Percentiles rank a stretch among this genome's conserved stretches.
Evolutionary conservation across 345 rosid genomes (phyloP).

Genomic region (Chamaenerion angustifolium): DNA sequence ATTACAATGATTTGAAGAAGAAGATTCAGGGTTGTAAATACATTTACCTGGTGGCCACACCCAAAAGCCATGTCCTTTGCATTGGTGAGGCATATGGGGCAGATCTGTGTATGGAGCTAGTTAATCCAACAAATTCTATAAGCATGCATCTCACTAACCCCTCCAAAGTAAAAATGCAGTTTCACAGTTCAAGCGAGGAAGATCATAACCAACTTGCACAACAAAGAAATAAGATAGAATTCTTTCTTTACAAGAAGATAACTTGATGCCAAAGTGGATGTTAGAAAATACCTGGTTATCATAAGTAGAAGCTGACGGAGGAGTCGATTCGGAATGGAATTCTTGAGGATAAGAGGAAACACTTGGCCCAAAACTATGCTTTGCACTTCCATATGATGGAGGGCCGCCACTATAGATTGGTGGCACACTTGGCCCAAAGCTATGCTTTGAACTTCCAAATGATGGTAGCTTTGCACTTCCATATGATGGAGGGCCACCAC

Average conservation of each 20-base stretch:
- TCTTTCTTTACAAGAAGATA: too few relatives aligned
- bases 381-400: conserved; percentile 12
- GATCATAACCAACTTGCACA: too few relatives aligned
- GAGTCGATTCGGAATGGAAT: conserved; percentile 13
- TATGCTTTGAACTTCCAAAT: too few relatives aligned
- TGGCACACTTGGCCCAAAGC: too few relatives aligned
- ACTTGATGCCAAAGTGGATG: too few relatives aligned
- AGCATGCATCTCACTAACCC: too few relatives aligned
- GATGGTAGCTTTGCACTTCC: conserved; percentile 1
- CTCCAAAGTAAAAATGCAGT: background rate
- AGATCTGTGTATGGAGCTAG: background rate
- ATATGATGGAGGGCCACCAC: conserved; percentile 12
- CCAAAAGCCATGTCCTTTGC: conserved; percentile 17
- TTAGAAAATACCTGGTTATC: conserved; percentile 9
- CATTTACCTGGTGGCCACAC: conserved; percentile 15
- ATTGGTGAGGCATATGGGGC: conserved; percentile 16
- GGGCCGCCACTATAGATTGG: conserved; percentile 15
- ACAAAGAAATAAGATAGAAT: too few relatives aligned
- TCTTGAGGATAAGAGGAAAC: conserved; percentile 11
- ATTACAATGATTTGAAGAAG: too few relatives aligned
- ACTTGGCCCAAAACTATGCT: conserved; percentile 15
- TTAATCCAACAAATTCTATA: too few relatives aligned
- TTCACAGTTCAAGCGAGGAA: background rate
- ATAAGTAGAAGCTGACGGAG: conserved; percentile 7
- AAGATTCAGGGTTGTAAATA: background rate